Evolutionary conservation across 164 flowering plant species (phyloP), one percentile per base, ranked within the genome.

Genomic region (Cinnamomum micranthum): DNA sequence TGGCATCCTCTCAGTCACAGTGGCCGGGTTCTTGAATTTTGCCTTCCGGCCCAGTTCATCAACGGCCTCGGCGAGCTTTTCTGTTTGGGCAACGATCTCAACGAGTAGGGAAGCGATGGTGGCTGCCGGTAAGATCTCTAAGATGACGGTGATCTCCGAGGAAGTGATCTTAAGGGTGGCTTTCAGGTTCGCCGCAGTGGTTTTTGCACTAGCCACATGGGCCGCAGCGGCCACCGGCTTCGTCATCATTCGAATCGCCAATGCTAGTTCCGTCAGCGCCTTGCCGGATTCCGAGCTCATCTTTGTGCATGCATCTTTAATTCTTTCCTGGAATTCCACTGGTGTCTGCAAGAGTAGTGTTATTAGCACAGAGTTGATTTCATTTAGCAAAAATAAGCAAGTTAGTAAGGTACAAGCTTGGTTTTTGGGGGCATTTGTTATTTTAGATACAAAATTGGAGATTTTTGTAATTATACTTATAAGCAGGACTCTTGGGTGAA

Each of bases 51-150:
- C 87, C 4, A 92, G 91, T 33, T 88, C 89, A 33, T 80, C 77
- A 23, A 88, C 87, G 0, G 88, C 74, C 19, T 87, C 88, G 0
- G 79, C 81, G 24, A 92, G 81, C 67, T 79, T 77, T 68, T 87
- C 86, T 0, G 86, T 84, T 79, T 86, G 86, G n/a, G 71, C 20
- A 5, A 85, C 84, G 11, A 87, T 74, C 55, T 89, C 93, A 17
- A 83, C 75, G 15, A 88, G 88, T 6, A 89, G 64, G 4, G 92
- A 85, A 28, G 90, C 83, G 4, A 88, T 85, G 0, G 91, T 82
- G 1, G 82, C 83, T 0, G 73, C 82, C 4, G 87, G 87, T 1
- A 85, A 73, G 13, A 89, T 72, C 20, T 76, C 78, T 15, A 87
- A 72, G 68, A 83, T 15, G n/a, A 55, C 81, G 17, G 31, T 31